These are phyloP conservation scores for Gymnopilus junonius DNA, from an alignment of 768 basidiomycete species.

Conservation along the genomic window DNA sequence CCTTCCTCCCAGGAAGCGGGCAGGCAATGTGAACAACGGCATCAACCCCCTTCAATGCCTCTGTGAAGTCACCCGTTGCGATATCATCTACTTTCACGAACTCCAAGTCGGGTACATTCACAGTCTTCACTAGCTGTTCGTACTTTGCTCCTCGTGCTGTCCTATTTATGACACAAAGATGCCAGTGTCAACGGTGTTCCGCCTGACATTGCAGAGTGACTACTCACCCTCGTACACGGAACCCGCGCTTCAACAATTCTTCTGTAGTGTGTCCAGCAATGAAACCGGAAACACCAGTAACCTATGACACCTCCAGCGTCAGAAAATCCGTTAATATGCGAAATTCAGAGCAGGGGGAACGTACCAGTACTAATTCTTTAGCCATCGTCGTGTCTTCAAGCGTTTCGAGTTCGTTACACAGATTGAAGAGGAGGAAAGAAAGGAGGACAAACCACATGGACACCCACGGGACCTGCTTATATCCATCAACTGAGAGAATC, in stretches of 20 bases:
- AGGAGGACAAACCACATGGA: background rate
- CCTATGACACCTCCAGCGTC: constrained; percentile 23
- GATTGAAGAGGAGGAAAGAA: background rate
- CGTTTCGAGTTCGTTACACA: background rate
- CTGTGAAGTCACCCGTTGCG: constrained; percentile 43
- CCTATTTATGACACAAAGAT: constrained; percentile 18
- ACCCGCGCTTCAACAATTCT: constrained; percentile 36
- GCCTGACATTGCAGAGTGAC: background rate
- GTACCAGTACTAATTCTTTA: constrained; percentile 10
- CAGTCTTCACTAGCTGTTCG: constrained; percentile 17
- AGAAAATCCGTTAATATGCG: background rate
- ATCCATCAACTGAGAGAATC: background rate
- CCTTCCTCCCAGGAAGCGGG: constrained; percentile 32
- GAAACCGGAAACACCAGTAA: constrained; percentile 46
- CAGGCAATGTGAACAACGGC: constrained; percentile 52
- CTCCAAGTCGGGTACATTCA: constrained; percentile 32
- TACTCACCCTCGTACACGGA: constrained; percentile 44
- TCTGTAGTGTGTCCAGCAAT: constrained; percentile 43
- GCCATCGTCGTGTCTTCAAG: constrained; percentile 3
- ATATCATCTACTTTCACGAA: constrained; percentile 36
- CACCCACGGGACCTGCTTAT: background rate
- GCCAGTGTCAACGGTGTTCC: background rate
- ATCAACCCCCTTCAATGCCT: constrained; percentile 52
- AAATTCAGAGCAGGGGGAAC: background rate
- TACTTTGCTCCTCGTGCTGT: constrained; percentile 38